phyloP scores from a whole-genome alignment of 2,329 filamentous ascomycete genomes.

The Pseudopyrenochaeta lycopersici region DNA sequence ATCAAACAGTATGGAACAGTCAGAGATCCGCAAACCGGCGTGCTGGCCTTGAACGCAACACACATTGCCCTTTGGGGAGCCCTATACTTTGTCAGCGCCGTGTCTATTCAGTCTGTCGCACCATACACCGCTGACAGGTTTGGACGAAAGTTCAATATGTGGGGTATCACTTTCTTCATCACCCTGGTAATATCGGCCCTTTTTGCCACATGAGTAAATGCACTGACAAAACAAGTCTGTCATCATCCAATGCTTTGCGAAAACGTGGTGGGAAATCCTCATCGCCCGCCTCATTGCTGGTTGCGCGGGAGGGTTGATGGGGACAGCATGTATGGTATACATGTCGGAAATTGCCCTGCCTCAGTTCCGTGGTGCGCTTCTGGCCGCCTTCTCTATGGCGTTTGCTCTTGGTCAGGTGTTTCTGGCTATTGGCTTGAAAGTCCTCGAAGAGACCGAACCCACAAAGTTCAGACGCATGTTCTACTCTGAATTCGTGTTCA shows the following conservation, averaged over 20 bases:
- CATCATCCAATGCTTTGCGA: slow-evolving; percentile 10
- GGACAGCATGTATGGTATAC: slow-evolving; percentile 13
- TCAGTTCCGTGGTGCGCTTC: slow-evolving; percentile 7
- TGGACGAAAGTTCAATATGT: slow-evolving; percentile 14
- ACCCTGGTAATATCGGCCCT: not conserved
- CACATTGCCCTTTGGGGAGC: slow-evolving; percentile 13
- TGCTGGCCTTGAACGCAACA: slow-evolving; percentile 5
- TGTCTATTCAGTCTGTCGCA: slow-evolving; percentile 4
- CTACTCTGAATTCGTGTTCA: slow-evolving; percentile 16
- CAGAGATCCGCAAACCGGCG: slow-evolving; percentile 7
- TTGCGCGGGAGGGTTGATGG: slow-evolving; percentile 9
- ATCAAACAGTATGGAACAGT: slow-evolving; percentile 13
- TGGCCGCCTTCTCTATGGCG: slow-evolving; percentile 10
- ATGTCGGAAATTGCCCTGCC: slow-evolving; percentile 15
- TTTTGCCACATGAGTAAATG: no score
- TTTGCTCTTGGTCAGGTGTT: slow-evolving; percentile 13
- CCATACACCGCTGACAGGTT: slow-evolving; percentile 10
- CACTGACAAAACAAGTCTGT: slow-evolving; percentile 7
- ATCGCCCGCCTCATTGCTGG: slow-evolving; percentile 9
- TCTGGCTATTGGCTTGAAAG: slow-evolving; percentile 5
- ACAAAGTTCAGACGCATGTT: slow-evolving; percentile 7
- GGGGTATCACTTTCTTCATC: slow-evolving; percentile 11
- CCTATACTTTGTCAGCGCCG: slow-evolving; percentile 5
- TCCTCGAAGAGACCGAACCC: slow-evolving; percentile 3
- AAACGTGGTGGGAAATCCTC: slow-evolving; percentile 11